Evolutionary conservation across 2,329 filamentous ascomycete genomes (phyloP).

Genomic region (Peltaster fructicola): DNA sequence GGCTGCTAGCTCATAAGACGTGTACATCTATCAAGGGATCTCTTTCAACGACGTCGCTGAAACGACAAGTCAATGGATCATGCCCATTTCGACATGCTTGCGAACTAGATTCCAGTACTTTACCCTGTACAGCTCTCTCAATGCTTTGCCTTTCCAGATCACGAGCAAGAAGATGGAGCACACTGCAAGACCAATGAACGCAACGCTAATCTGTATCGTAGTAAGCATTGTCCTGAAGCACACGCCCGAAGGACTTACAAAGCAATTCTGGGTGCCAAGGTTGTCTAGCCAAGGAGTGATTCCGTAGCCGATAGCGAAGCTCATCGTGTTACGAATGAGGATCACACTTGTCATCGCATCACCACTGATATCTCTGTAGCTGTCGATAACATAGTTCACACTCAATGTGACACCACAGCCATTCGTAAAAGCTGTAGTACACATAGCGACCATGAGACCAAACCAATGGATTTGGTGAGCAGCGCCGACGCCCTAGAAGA

Average conservation of each 20-base stretch:
- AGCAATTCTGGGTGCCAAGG: conserved; percentile 26
- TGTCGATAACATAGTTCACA: conserved; percentile 27
- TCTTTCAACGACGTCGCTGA: no score
- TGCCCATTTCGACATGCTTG: conserved; percentile 9
- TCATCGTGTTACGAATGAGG: conserved; percentile 30
- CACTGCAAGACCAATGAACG: conserved; percentile 6
- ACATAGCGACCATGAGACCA: conserved; percentile 28
- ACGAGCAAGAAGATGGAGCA: conserved; percentile 9
- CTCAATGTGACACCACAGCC: conserved; percentile 23
- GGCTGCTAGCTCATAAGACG: conserved; percentile 3
- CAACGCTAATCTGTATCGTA: conserved; percentile 3
- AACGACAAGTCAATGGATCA: conserved; percentile 8
- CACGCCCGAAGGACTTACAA: conserved; percentile 25
- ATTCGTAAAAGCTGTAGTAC: conserved; percentile 27
- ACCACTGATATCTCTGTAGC: conserved; percentile 27
- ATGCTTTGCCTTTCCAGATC: conserved; percentile 9
- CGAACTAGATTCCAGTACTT: conserved; percentile 7
- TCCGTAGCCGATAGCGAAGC: conserved; percentile 32
- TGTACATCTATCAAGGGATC: conserved; percentile 3
- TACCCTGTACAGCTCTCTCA: conserved; percentile 6
- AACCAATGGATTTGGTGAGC: conserved; percentile 30
- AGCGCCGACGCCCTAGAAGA: conserved; percentile 31
- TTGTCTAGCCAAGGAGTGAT: conserved; percentile 27
- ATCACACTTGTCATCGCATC: conserved; percentile 31
- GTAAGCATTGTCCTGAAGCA: no score